Evolutionary conservation across 2,329 filamentous ascomycete species (phyloP).

Genomic region (Talaromyces islandicus): DNA sequence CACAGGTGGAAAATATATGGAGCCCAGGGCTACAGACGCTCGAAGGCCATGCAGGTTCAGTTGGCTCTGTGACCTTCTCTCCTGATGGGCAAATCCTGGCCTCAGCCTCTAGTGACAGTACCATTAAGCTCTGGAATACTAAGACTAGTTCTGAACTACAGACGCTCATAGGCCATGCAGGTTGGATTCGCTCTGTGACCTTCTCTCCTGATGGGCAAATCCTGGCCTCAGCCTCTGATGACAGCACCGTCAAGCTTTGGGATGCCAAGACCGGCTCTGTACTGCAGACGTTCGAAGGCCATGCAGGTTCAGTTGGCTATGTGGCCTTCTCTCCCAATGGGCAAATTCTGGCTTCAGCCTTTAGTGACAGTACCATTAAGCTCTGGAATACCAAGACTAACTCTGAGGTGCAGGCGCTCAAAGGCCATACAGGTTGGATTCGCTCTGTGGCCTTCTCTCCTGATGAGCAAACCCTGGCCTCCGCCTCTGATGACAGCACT

Average conservation of each 20-base stretch:
- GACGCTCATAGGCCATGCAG: constrained; percentile 14
- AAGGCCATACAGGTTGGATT: constrained; percentile 8
- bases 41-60: constrained; percentile 19
- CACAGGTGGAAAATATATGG: constrained; percentile 13
- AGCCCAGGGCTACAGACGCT: constrained; percentile 18
- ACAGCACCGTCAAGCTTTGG: constrained; percentile 8
- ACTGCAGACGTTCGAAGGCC: constrained; percentile 1
- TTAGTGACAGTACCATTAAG: constrained; percentile 1
- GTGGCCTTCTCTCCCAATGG: constrained; percentile 4
- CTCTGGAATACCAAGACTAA: constrained; percentile 8
- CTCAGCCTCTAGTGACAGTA: neutral
- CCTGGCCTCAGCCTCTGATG: neutral
- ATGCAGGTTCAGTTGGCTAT: constrained; percentile 5
- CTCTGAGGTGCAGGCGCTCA: neutral
- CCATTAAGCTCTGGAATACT: constrained; percentile 13
- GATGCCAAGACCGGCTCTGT: constrained; percentile 3
- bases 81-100: neutral
- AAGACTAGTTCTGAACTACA: constrained; percentile 4
- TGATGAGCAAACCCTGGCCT: neutral
- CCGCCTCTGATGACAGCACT: constrained; percentile 1
- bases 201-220: constrained; percentile 2
- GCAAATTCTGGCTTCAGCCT: neutral
- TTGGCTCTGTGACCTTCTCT: constrained; percentile 16
- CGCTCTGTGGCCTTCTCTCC: constrained; percentile 2
- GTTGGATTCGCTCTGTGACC: neutral